phyloP scores from a whole-genome alignment of 495 filamentous ascomycete genomes.

The Massariosphaeria phaeospora region DNA sequence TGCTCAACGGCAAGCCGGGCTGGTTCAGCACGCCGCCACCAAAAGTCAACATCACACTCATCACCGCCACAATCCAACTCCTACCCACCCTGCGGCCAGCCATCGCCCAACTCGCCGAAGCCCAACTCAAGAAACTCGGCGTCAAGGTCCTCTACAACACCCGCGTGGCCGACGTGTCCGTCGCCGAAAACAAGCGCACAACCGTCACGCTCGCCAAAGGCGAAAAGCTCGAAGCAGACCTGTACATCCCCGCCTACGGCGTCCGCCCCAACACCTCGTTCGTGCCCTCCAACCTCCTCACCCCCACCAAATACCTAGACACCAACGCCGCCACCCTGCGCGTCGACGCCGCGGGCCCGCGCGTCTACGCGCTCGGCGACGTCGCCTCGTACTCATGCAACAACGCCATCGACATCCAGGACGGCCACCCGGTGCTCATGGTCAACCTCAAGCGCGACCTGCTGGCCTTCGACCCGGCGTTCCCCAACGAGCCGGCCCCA shows the following conservation, averaged over 20 bases:
- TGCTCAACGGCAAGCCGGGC: conserved; percentile 32
- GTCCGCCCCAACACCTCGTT: conserved; percentile 46
- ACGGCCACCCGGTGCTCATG: conserved; percentile 42
- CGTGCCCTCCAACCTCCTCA: conserved; percentile 39
- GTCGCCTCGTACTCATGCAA: conserved; percentile 34
- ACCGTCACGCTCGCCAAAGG: conserved; percentile 39
- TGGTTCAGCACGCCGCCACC: conserved; percentile 22
- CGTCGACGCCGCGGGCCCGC: conserved; percentile 46
- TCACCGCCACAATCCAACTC: conserved; percentile 42
- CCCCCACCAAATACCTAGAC: conserved; percentile 41
- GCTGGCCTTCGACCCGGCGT: conserved; percentile 8
- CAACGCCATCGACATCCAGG: conserved; percentile 43
- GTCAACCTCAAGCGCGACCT: conserved; percentile 47
- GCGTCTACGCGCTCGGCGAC: conserved; percentile 50
- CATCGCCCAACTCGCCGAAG: conserved; percentile 42
- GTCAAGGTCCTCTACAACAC: conserved; percentile 41
- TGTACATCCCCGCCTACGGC: conserved; percentile 50
- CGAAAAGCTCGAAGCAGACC: conserved; percentile 41
- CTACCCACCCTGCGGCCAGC: conserved; percentile 43
- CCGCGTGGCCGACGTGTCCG: conserved; percentile 24
- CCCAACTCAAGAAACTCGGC: conserved; percentile 43
- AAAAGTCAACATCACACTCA: conserved; percentile 44
- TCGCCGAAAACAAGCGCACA: conserved; percentile 32
- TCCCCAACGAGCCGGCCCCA: conserved; percentile 8
- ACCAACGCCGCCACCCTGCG: conserved; percentile 45